phyloP scores from a whole-genome alignment of 2,329 filamentous ascomycete genomes.

The Dichotomopilus funicola region DNA sequence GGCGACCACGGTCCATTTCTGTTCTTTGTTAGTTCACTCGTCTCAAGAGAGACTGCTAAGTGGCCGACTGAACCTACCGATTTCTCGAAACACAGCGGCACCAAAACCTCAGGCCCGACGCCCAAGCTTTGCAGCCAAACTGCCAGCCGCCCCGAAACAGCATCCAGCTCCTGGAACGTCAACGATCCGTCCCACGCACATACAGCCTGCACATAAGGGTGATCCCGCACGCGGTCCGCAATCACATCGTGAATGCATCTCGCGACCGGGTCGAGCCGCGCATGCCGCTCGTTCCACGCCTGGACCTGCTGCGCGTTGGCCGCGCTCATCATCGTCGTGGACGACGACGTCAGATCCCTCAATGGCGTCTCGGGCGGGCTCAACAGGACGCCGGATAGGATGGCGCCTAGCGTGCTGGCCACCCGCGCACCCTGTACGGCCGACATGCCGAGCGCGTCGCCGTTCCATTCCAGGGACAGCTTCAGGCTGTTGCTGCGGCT shows the following conservation, averaged over 20 bases:
- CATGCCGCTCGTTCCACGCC: constrained; percentile 31
- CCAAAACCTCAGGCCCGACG: constrained; percentile 20
- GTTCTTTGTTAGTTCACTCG: neutral
- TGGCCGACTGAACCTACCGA: constrained; percentile 15
- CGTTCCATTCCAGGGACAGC: constrained; percentile 20
- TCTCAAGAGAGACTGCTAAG: neutral
- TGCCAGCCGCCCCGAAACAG: constrained; percentile 32
- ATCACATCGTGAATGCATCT: constrained; percentile 44
- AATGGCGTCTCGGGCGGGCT: constrained; percentile 7
- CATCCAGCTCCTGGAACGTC: constrained; percentile 41
- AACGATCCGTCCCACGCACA: constrained; percentile 45
- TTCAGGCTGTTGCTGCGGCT: neutral
- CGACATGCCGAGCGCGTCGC: constrained; percentile 12
- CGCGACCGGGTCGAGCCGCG: constrained; percentile 31
- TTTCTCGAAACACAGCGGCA: constrained; percentile 32
- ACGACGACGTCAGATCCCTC: constrained; percentile 5
- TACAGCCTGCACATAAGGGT: constrained; percentile 37
- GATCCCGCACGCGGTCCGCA: constrained; percentile 30
- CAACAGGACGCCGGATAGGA: constrained; percentile 14
- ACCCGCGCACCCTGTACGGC: constrained; percentile 15
- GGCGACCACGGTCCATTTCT: constrained; percentile 23
- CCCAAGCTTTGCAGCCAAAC: constrained; percentile 23
- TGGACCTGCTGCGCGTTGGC: constrained; percentile 39
- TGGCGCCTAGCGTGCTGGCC: constrained; percentile 17
- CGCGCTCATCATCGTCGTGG: constrained; percentile 5